Evolutionary conservation across 2,329 filamentous ascomycete species (phyloP), one percentile per base, ranked within the genome.

Genomic region (Clathrospora elynae): DNA sequence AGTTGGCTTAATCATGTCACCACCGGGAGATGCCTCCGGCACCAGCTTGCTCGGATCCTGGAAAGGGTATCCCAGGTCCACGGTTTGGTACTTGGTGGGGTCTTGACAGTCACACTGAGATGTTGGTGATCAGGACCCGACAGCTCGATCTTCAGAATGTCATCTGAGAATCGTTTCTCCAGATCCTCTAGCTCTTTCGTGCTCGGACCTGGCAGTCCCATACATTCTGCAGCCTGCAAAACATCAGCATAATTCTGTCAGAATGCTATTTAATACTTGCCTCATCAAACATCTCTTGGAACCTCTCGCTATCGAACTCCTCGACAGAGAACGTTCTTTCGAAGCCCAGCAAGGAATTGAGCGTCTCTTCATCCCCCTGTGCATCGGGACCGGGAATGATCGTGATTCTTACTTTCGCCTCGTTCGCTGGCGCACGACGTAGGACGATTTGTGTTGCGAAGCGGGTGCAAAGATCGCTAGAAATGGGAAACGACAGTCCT

Each of bases 61-160:
- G n/a, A n/a, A n/a, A n/a, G n/a, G n/a, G n/a, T n/a, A n/a, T n/a
- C n/a, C n/a, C n/a, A n/a, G n/a, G n/a, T 49, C 45, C 22, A 40
- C 35, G 8, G 39, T 49, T 26, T 49, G 45, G 29, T 49, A 49
- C 23, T 49, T 49, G 17, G 39, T 49, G 23, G 45, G 35, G 22
- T 49, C 45, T 49, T 33, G n/a, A 19, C 4, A 10, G 22, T 20
- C 14, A 32, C 62, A 25, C 61, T 72, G 5, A 75, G 53, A 33
- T 75, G 70, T 19, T 69, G 55, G 37, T 73, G 59, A 0, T 68
- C 35, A 0, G 71, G 73, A 0, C 72, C 72, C 20, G 48, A 53
- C 4, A 75, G 65, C 35, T 75, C 69, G n/a, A 75, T 55, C 5
- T 61, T 62, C 7, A 75, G 55, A 2, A 75, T 55, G 42, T 73